Evolutionary conservation across 441 rosid species (phyloP).

Genomic region (Dalechampia spathulata): DNA sequence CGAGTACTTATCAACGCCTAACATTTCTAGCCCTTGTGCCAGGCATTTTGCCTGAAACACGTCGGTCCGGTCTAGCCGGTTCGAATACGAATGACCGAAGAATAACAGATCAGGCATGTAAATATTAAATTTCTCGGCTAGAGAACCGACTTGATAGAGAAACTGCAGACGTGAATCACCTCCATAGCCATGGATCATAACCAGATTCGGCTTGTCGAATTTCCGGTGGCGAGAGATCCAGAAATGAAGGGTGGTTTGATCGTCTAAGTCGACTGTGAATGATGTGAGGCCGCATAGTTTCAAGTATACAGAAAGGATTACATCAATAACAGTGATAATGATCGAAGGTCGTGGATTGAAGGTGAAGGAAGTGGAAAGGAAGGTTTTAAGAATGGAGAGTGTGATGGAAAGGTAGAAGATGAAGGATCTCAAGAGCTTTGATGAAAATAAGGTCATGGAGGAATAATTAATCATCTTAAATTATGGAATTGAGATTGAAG

Average conservation of each 20-base stretch:
- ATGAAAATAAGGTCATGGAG: slow-evolving; percentile 22
- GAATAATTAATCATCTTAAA: too few species aligned
- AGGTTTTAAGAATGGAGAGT: slow-evolving; percentile 16
- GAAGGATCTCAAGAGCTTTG: slow-evolving; percentile 25
- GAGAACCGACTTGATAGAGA: slow-evolving; percentile 33
- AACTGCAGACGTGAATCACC: slow-evolving; percentile 64
- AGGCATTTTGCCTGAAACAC: slow-evolving; percentile 47
- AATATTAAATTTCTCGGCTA: slow-evolving; percentile 41
- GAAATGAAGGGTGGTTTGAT: slow-evolving; percentile 48
- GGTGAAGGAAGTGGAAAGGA: slow-evolving; percentile 9
- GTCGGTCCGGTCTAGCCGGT: slow-evolving; percentile 27
- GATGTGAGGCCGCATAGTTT: slow-evolving; percentile 44
- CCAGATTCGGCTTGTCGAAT: slow-evolving; percentile 29
- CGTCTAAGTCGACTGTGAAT: slow-evolving; percentile 42
- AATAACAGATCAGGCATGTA: slow-evolving; percentile 58
- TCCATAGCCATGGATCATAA: slow-evolving; percentile 62
- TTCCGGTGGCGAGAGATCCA: slow-evolving; percentile 45
- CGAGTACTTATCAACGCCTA: slow-evolving; percentile 39
- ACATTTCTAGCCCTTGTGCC: slow-evolving; percentile 33
- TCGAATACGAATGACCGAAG: slow-evolving; percentile 45
- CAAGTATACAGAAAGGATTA: slow-evolving; percentile 35
- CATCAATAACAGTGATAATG: slow-evolving; percentile 29
- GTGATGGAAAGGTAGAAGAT: slow-evolving; percentile 29
- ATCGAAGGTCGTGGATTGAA: slow-evolving; percentile 17
- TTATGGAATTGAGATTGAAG: too few species aligned